Evolutionary conservation across 202 grass and related monocot species (phyloP), one percentile per base, ranked within the genome.

Genomic region (Hordeum pubiflorum): DNA sequence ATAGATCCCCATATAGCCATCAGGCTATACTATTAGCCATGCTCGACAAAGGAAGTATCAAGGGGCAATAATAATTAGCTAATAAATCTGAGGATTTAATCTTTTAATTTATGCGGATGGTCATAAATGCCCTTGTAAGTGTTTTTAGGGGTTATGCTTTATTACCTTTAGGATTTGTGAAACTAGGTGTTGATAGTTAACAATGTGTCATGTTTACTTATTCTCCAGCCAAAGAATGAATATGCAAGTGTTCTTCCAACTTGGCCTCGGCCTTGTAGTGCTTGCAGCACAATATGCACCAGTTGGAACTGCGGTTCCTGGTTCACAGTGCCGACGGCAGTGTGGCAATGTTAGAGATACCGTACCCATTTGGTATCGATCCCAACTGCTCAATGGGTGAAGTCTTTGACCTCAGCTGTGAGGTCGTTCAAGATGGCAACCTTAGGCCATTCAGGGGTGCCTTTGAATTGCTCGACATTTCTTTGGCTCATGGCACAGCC

Each of bases 311-410:
- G 32, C 21, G 0, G 27, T 84, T 48, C 82, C 74, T 29, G 1
- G 9, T 13, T 11, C 64, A 37, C 6, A 52, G 14, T 78, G 82
- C 64, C 82, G 9, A 62, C 50, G 0, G 3, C 10, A 27, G 10
- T 79, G 82, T 9, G 74, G 63, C 12, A 0, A 29, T 0, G 56
- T 26, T 26, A 26, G 24, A 26, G 1, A 72, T 85, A 13, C 56
- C 12, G 0, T 85, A 79, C 62, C 75, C 82, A 0, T 79, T 85
- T 10, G 75, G 82, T 65, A 72, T 79, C 0, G 82, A 75, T 2
- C 1, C 2, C 4, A 36, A 61, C 7, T 78, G 82, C 27, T 60
- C 54, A 4, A 38, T 62, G 2, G 0, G 7, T 3, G 0, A 1
- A 50, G 1, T 0, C 0, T 84, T 78, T 3, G 0, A 38, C 0